Percentiles rank a stretch among this genome's conserved stretches.
phyloP scores from a whole-genome alignment of 2,329 filamentous ascomycete genomes.

The Verticillium tricorpus region DNA sequence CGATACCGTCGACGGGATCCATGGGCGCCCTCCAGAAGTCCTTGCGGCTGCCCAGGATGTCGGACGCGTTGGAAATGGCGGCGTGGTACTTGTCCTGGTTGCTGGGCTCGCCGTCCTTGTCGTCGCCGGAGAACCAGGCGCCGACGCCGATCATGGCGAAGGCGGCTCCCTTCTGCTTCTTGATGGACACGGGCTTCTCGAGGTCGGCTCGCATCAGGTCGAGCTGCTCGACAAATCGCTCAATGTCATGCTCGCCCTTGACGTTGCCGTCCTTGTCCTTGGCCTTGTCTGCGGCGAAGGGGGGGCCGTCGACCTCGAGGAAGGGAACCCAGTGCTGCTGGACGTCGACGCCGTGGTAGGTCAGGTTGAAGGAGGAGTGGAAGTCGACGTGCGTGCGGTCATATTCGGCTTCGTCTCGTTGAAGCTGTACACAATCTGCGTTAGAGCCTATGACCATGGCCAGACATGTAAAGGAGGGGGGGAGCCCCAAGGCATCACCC shows the following conservation, averaged over 20 bases:
- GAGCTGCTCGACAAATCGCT: conserved; percentile 16
- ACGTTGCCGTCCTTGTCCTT: background rate
- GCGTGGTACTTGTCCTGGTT: conserved; percentile 14
- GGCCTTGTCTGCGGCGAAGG: background rate
- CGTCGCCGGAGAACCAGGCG: conserved; percentile 17
- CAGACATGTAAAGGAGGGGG: background rate
- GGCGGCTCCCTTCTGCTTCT: conserved; percentile 15
- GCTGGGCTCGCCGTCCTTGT: conserved; percentile 9
- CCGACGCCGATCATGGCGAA: conserved; percentile 20
- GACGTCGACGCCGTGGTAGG: conserved; percentile 39
- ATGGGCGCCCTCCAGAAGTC: conserved; percentile 13
- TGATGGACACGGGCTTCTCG: conserved; percentile 7
- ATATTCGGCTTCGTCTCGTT: background rate
- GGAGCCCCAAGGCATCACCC: conserved; percentile 14
- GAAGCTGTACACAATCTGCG: background rate
- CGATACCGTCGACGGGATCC: conserved; percentile 19
- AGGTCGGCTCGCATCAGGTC: conserved; percentile 15
- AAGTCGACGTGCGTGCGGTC: background rate
- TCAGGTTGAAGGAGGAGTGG: conserved; percentile 23
- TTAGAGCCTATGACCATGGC: background rate
- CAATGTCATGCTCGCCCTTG: conserved; percentile 6
- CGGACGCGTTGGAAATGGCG: conserved; percentile 14
- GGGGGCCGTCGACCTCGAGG: conserved; percentile 38
- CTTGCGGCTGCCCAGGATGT: conserved; percentile 15
- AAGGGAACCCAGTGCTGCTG: conserved; percentile 60